Percentiles rank a stretch among this genome's conserved stretches.
Evolutionary conservation across 2,329 filamentous ascomycete species (phyloP).

Genomic region (Diaporthe ilicicola): DNA sequence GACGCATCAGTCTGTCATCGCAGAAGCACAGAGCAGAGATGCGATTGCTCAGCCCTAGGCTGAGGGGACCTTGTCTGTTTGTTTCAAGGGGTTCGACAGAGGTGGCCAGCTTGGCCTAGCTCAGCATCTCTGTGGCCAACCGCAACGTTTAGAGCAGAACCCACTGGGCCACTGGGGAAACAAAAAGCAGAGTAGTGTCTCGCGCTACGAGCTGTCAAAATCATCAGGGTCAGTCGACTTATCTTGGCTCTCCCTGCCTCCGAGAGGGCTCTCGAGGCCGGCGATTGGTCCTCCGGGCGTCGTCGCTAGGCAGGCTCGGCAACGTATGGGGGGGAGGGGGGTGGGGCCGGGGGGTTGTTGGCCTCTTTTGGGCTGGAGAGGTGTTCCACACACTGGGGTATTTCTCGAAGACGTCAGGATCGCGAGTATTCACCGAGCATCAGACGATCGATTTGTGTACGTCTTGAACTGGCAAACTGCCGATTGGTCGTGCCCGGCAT

Average conservation of each 20-base stretch:
- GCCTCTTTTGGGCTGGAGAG: neutral
- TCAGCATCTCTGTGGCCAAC: neutral
- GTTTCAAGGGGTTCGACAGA: conserved; percentile 2
- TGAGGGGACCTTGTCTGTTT: conserved; percentile 4
- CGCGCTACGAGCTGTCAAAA: conserved; percentile 6
- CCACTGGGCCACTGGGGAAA: too few relatives aligned
- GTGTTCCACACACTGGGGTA: neutral
- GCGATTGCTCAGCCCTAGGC: conserved; percentile 1
- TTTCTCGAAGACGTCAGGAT: conserved; percentile 20
- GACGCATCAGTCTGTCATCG: neutral
- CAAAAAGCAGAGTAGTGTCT: neutral
- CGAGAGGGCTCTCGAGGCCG: neutral
- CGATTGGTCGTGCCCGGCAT: neutral
- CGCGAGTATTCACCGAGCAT: conserved; percentile 7
- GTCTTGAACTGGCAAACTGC: neutral
- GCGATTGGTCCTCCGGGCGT: neutral
- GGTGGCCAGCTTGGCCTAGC: neutral
- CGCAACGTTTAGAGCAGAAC: neutral
- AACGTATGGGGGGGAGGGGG: neutral
- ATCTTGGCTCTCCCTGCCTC: neutral
- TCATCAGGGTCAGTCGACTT: neutral
- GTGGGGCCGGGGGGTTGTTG: neutral
- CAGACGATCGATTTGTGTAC: conserved; percentile 4
- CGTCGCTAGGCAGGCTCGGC: neutral
- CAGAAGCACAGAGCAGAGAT: neutral